Evolutionary conservation across 495 filamentous ascomycete species (phyloP).

Genomic region (Annulohypoxylon moriforme): DNA sequence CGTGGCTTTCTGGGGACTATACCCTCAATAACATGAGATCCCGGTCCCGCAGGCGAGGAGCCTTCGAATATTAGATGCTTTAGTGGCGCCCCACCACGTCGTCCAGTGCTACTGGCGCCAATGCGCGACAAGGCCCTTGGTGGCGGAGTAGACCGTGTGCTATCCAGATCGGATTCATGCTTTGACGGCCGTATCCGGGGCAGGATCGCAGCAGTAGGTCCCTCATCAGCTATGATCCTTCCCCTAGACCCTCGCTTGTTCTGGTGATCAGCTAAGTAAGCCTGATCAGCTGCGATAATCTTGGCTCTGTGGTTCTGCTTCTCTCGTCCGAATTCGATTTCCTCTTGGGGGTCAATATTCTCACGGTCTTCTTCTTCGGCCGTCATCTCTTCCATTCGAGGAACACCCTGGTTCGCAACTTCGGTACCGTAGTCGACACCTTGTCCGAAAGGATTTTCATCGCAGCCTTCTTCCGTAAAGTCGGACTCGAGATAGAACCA

Average conservation of each 20-base stretch:
- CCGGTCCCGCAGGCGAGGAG: conserved; percentile 60
- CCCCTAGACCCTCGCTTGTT: conserved; percentile 55
- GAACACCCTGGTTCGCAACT: conserved; percentile 80
- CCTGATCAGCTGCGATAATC: conserved; percentile 66
- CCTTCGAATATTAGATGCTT: conserved; percentile 64
- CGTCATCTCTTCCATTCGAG: conserved; percentile 79
- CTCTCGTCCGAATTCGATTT: conserved; percentile 84
- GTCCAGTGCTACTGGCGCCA: conserved; percentile 52
- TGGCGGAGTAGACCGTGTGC: conserved; percentile 67
- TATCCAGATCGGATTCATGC: conserved; percentile 69
- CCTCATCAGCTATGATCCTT: conserved; percentile 61
- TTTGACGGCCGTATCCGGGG: conserved; percentile 65
- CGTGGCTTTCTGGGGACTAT: conserved; percentile 67
- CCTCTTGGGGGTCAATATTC: conserved; percentile 89
- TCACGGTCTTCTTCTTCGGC: conserved; percentile 80
- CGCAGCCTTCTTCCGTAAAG: conserved; percentile 82
- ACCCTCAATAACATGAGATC: conserved; percentile 53
- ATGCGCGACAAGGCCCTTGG: conserved; percentile 61
- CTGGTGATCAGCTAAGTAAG: conserved; percentile 61
- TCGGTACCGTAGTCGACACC: conserved; percentile 73
- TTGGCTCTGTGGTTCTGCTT: conserved; percentile 88
- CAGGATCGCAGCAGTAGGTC: conserved; percentile 66
- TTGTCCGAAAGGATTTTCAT: conserved; percentile 88
- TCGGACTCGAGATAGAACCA: conserved; percentile 99
- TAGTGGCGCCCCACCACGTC: conserved; percentile 60